Conservation (phyloP, 768 basidiomycete species). For the Suillus ampliporus region DNA sequence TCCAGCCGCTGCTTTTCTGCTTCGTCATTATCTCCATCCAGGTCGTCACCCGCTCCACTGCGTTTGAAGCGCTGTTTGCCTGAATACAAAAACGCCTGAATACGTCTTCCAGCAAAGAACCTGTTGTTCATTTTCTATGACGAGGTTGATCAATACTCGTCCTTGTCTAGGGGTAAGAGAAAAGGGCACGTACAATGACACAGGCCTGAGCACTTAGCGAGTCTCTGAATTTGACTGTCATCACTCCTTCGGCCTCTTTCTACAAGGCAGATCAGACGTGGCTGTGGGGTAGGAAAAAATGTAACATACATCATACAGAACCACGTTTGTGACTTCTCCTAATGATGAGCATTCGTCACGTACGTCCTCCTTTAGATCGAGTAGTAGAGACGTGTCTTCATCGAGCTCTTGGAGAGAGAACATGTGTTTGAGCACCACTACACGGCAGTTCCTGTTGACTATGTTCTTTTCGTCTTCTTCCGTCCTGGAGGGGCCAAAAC, state of each 20-base stretch:
- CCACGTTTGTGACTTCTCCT: constrained; percentile 95
- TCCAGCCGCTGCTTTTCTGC: constrained; percentile 87
- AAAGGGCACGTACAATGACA: constrained; percentile 62
- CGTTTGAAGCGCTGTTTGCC: constrained; percentile 85
- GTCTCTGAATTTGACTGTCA: constrained; percentile 96
- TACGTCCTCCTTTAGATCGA: constrained; percentile 96
- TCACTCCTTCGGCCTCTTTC: constrained; percentile 92
- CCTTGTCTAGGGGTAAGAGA: background rate
- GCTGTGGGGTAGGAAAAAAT: constrained; percentile 11
- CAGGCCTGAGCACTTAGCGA: constrained; percentile 93
- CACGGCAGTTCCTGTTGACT: constrained; percentile 64
- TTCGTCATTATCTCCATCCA: constrained; percentile 68
- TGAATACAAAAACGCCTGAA: constrained; percentile 82
- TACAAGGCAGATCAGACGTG: constrained; percentile 37
- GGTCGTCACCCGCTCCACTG: constrained; percentile 69
- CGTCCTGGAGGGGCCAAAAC: constrained; percentile 76
- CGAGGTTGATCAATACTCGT: background rate
- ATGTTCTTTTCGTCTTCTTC: constrained; percentile 54
- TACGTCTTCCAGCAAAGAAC: constrained; percentile 83
- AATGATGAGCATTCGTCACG: constrained; percentile 89
- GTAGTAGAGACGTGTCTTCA: constrained; percentile 80
- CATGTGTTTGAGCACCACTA: constrained; percentile 96
- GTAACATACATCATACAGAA: constrained; percentile 85
- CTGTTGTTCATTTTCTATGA: constrained; percentile 91
- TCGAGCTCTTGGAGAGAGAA: constrained; percentile 87